phyloP scores from a whole-genome alignment of 2,329 filamentous ascomycete species.

The Coniella lustricola region DNA sequence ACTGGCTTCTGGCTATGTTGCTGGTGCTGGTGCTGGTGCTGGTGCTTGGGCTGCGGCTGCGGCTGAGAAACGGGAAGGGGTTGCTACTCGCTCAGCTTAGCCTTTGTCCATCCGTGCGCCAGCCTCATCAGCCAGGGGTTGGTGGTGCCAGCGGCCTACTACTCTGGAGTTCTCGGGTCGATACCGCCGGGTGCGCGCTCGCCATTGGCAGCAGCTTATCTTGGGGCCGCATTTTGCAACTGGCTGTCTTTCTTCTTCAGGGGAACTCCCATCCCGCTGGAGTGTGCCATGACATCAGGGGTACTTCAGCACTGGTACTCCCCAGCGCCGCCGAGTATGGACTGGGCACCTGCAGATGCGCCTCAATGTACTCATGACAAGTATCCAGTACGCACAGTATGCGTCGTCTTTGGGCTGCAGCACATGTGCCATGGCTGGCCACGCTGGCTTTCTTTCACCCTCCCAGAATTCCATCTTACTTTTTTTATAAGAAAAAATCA shows the following conservation, averaged over 20 bases:
- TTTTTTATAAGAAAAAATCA: too few species aligned
- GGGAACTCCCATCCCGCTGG: neutral
- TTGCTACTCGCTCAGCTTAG: neutral
- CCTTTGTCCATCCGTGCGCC: neutral
- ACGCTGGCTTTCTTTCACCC: too few species aligned
- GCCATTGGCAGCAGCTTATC: constrained; percentile 8
- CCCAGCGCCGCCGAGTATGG: too few species aligned
- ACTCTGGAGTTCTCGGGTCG: constrained; percentile 4
- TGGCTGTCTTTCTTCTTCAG: constrained; percentile 1
- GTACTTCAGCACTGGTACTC: neutral
- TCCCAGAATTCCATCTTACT: too few species aligned
- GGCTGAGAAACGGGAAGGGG: neutral
- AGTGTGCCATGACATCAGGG: constrained; percentile 4
- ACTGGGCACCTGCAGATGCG: too few species aligned
- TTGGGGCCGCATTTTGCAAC: neutral
- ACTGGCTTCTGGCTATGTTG: neutral
- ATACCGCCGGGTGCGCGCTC: neutral
- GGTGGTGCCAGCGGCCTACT: neutral
- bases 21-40: neutral
- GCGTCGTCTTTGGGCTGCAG: too few species aligned
- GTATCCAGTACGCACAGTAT: too few species aligned
- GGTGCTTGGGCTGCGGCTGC: neutral
- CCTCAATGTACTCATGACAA: too few species aligned
- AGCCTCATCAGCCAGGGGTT: constrained; percentile 1
- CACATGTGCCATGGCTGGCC: too few species aligned